phyloP scores from a whole-genome alignment of 2,329 filamentous ascomycete species.

The Beauveria sp. region DNA sequence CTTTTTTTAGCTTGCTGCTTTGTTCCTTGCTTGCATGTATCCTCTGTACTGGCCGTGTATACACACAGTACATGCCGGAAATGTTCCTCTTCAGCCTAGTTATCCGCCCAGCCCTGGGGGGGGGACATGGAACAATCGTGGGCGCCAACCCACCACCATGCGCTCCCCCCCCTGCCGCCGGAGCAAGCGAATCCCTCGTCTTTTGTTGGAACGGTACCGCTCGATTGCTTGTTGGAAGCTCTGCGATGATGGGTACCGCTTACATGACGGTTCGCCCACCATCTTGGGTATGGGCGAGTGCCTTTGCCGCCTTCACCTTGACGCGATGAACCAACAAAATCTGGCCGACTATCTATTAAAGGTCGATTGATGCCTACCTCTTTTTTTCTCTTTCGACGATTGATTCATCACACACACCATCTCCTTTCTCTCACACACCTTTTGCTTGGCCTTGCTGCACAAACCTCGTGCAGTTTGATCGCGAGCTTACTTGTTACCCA shows the following conservation, averaged over 20 bases:
- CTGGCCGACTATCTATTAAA: background rate
- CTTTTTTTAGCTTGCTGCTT: conserved; percentile 2
- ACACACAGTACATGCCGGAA: background rate
- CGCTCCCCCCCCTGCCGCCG: background rate
- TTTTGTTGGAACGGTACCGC: background rate
- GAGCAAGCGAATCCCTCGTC: background rate
- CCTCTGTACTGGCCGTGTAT: background rate
- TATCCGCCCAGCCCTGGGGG: conserved; percentile 1
- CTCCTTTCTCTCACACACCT: background rate
- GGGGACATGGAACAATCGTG: background rate
- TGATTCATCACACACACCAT: background rate
- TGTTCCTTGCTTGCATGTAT: background rate
- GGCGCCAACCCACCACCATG: background rate
- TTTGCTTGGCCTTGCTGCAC: background rate
- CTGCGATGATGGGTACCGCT: background rate
- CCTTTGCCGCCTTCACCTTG: conserved; percentile 4
- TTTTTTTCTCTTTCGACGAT: background rate
- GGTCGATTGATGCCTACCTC: conserved; percentile 2
- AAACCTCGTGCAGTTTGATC: background rate
- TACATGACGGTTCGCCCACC: background rate
- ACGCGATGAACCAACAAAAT: background rate
- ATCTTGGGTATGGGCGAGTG: background rate
- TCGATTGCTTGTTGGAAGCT: background rate
- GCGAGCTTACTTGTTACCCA: background rate
- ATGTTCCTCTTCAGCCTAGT: background rate